Percentiles rank a stretch among this genome's conserved stretches.
Conservation (phyloP, 305 asterid genomes). For the Fraxinus sp. region DNA sequence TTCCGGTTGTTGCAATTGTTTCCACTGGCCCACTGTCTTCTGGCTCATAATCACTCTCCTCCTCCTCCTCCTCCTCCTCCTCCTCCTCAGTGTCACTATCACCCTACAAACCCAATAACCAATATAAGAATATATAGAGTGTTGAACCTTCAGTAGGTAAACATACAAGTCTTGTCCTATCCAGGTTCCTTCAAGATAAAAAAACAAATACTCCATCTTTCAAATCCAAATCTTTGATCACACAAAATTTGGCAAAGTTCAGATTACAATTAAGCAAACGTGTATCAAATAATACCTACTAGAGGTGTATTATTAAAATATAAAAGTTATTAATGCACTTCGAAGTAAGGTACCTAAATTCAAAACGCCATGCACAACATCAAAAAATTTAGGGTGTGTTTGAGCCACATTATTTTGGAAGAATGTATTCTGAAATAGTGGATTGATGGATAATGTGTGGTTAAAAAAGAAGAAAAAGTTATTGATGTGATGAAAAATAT, state of each 20-base stretch:
- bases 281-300: background rate
- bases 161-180: background rate
- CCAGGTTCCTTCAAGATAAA: background rate
- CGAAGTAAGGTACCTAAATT: background rate
- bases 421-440: too few relatives aligned
- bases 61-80: constrained; percentile 48
- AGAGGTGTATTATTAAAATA: background rate
- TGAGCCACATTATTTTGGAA: too few relatives aligned
- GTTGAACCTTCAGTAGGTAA: background rate
- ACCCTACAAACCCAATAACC: constrained; percentile 26
- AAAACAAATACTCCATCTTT: background rate
- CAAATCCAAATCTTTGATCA: background rate
- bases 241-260: background rate
- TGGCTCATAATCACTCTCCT: constrained; percentile 51
- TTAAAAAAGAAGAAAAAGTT: too few relatives aligned
- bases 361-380: background rate
- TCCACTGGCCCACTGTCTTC: constrained; percentile 44
- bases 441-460: too few relatives aligned
- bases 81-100: constrained; percentile 40
- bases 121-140: background rate
- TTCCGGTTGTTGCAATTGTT: constrained; percentile 30
- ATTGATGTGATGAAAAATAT: too few relatives aligned
- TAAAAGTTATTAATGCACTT: background rate
- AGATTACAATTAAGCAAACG: background rate
- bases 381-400: background rate